Evolutionary conservation across 805 yeast species (phyloP).

Genomic region (Saccharomycopsis synnaedendra): DNA sequence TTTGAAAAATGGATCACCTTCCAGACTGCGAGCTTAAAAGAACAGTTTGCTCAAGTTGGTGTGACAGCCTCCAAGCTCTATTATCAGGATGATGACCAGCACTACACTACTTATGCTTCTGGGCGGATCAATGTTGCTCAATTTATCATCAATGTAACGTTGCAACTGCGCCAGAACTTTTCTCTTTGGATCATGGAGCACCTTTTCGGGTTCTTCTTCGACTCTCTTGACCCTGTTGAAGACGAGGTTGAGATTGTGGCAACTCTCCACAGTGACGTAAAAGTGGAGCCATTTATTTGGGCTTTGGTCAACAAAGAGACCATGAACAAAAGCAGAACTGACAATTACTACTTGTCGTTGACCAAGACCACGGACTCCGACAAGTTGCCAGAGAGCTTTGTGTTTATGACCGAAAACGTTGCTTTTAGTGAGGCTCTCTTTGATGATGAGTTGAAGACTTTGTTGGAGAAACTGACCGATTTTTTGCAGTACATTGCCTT

Average conservation of each 20-base stretch:
- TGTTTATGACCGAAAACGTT: conserved; percentile 79
- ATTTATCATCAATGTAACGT: conserved; percentile 46
- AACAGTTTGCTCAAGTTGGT: conserved; percentile 76
- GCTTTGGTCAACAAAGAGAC: conserved; percentile 77
- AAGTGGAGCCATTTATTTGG: conserved; percentile 47
- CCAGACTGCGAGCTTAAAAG: conserved; percentile 37
- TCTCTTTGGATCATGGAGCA: conserved; percentile 57
- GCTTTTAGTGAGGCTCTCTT: conserved; percentile 65
- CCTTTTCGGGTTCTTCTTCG: conserved; percentile 41
- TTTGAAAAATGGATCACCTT: conserved; percentile 41
- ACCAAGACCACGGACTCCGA: conserved; percentile 71
- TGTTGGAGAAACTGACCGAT: conserved; percentile 29
- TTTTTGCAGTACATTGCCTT: conserved; percentile 55
- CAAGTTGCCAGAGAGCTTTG: conserved; percentile 61
- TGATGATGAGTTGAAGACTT: conserved; percentile 32
- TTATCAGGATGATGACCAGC: conserved; percentile 52
- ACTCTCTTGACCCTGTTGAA: conserved; percentile 40
- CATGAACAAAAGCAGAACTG: conserved; percentile 67
- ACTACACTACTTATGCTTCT: conserved; percentile 65
- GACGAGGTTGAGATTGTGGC: conserved; percentile 56
- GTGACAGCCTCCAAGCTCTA: conserved; percentile 32
- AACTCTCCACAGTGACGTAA: conserved; percentile 32
- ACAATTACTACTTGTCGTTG: conserved; percentile 71
- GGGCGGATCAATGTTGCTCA: conserved; percentile 74
- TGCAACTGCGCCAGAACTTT: conserved; percentile 74